Evolutionary conservation across 1,284 basidiomycete species (phyloP).

Genomic region (Prillingera fragicola): DNA sequence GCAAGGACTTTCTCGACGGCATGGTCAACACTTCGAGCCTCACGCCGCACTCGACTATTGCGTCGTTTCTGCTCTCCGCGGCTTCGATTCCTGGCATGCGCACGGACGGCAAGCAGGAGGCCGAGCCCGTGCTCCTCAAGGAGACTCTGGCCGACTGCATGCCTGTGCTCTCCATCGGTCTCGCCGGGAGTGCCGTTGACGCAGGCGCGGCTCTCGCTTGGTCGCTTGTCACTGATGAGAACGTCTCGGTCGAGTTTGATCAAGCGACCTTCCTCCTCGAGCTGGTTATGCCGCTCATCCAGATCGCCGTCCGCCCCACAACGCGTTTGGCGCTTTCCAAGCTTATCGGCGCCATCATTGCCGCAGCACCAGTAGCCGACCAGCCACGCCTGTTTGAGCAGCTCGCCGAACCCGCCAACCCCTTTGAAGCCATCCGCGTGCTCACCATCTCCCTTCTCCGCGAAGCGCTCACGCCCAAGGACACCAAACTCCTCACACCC

Average conservation of each 20-base stretch:
- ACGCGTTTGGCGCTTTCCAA: slow-evolving; percentile 31
- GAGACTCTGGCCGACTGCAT: slow-evolving; percentile 24
- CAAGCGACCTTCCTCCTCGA: slow-evolving; percentile 32
- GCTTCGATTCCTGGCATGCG: slow-evolving; percentile 11
- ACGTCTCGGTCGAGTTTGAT: slow-evolving; percentile 19
- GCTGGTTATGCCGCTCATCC: slow-evolving; percentile 35
- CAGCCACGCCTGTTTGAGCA: slow-evolving; percentile 29
- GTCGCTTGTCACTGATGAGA: slow-evolving; percentile 13
- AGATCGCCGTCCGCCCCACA: slow-evolving; percentile 21
- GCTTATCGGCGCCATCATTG: slow-evolving; percentile 28
- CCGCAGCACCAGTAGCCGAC: slow-evolving; percentile 12
- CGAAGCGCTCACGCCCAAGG: slow-evolving; percentile 15
- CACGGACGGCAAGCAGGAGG: not conserved
- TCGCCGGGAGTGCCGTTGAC: slow-evolving; percentile 23
- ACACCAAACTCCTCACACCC: slow-evolving; percentile 9
- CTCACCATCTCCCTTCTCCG: slow-evolving; percentile 30
- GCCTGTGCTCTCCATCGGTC: slow-evolving; percentile 22
- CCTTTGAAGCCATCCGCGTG: slow-evolving; percentile 35
- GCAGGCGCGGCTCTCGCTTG: slow-evolving; percentile 23
- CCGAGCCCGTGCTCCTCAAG: slow-evolving; percentile 4
- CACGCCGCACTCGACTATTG: slow-evolving; percentile 24
- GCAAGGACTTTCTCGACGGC: slow-evolving; percentile 21
- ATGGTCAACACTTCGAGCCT: slow-evolving; percentile 14
- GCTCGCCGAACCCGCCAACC: slow-evolving; percentile 38
- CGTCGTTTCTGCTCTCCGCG: slow-evolving; percentile 27